Conservation (phyloP, 139 green algal genomes). For the Micractinium sp. region DNA sequence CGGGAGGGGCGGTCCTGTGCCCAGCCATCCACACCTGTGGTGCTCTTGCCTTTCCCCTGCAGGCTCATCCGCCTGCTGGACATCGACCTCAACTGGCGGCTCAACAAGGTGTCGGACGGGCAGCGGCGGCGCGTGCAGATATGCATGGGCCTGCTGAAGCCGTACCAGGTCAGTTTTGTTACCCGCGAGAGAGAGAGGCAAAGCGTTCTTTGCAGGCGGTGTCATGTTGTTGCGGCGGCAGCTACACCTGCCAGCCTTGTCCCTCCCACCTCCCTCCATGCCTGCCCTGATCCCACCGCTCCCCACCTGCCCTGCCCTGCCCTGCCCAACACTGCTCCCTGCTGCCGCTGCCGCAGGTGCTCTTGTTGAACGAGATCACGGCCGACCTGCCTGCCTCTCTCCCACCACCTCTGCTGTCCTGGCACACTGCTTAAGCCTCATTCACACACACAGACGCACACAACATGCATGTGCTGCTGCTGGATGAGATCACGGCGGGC, state of each 20-base stretch:
- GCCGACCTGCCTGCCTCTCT: constrained; percentile 87
- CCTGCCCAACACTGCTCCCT: too few relatives aligned
- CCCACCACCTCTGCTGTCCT: too few relatives aligned
- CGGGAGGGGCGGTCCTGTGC: background rate
- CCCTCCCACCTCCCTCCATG: too few relatives aligned
- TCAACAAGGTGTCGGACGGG: constrained; percentile 95
- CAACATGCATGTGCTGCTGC: constrained; percentile 80
- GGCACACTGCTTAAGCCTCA: too few relatives aligned
- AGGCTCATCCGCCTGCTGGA: constrained; percentile 90
- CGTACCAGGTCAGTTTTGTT: constrained; percentile 78
- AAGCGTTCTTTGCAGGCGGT: too few relatives aligned
- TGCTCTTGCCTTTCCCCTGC: background rate
- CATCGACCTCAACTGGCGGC: constrained; percentile 93
- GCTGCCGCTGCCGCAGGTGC: too few relatives aligned
- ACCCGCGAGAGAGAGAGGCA: too few relatives aligned
- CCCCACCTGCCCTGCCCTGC: too few relatives aligned
- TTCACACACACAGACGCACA: too few relatives aligned
- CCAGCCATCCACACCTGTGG: background rate
- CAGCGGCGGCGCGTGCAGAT: constrained; percentile 97
- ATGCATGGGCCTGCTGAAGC: constrained; percentile 93
- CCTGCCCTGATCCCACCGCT: too few relatives aligned
- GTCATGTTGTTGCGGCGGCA: too few relatives aligned
- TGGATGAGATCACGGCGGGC: constrained; percentile 99
- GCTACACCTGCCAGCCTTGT: too few relatives aligned
- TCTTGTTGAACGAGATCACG: constrained; percentile 98